Conservation (phyloP, 2,329 filamentous ascomycete genomes). For the Aspergillus sp. region DNA sequence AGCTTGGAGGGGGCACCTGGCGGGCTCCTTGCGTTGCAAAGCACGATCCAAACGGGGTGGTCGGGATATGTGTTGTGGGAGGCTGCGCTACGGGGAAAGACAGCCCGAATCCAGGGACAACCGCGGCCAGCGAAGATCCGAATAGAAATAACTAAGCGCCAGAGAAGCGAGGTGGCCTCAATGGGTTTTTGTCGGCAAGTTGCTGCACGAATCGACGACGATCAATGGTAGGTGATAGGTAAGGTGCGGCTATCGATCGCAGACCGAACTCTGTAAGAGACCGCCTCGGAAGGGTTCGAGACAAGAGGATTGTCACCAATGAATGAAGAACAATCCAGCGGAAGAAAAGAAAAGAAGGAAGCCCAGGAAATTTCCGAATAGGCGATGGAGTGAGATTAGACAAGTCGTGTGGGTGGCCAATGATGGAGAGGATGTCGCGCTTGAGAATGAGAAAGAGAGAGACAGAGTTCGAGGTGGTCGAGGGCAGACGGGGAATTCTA, state of each 20-base stretch:
- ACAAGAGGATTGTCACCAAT: conserved; percentile 1
- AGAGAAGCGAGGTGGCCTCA: conserved; percentile 11
- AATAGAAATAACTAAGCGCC: conserved; percentile 7
- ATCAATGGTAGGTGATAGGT: conserved; percentile 6
- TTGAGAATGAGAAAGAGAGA: conserved; percentile 13
- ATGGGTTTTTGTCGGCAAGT: conserved; percentile 2
- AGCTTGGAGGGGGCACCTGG: conserved; percentile 16
- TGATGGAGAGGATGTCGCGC: conserved; percentile 14
- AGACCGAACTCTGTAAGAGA: not conserved
- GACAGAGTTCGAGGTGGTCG: conserved; percentile 18
- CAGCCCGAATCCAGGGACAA: conserved; percentile 3
- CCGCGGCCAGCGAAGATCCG: conserved; percentile 3
- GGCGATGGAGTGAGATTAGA: conserved; percentile 10
- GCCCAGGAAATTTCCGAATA: conserved; percentile 9
- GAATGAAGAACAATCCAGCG: not conserved
- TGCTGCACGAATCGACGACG: conserved; percentile 5
- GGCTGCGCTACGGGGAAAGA: conserved; percentile 4
- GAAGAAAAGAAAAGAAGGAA: conserved; percentile 4
- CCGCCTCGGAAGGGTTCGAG: not conserved
- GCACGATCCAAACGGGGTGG: conserved; percentile 13
- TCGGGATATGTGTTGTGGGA: not conserved
- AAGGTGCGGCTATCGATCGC: conserved; percentile 15
- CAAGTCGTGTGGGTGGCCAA: conserved; percentile 14
- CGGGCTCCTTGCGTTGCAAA: conserved; percentile 22
- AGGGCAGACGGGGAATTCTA: conserved; percentile 27